Evolutionary conservation across 192 early-diverging fungal species (phyloP), one percentile per base, ranked within the genome.

Genomic region (Entophlyctis luteolus): DNA sequence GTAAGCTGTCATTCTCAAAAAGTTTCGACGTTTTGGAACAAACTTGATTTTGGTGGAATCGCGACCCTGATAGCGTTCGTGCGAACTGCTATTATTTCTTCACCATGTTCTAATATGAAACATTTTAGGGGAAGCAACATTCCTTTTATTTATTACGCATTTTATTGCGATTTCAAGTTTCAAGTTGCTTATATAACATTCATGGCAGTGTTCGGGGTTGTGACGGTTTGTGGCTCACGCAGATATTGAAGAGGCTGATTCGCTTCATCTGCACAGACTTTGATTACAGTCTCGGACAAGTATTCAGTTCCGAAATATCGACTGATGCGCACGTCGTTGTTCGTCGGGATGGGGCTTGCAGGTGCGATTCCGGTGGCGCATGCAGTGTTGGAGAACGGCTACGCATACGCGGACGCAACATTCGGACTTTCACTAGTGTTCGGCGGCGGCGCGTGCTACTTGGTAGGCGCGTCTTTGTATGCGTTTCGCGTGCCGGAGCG

Each of bases 1-100:
- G 96, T 90, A 74, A 94, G 96, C 74, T 96, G 91, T 71, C 94
- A 96, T 75, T 96, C 94, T 20, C 28, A 49, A 20, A 55, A 81
- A 70, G 84, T 91, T 27, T 80, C 83, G 54, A 75, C 75, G 54
- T 72, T 72, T 2, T 94, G 90, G 89, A 98, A 93, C 80, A 85
- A 91, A 70, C 90, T 90, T 57, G 95, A 95, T 74, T 98, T 95
- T 82, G 81, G 90, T 22, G 94, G 94, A 12, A 98, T 96, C 62
- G 90, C 91, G 27, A 68, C 81, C 20, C 79, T 95, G 52, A 93
- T 93, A 47, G 83, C 88, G 73, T 87, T 71, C 71, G 81, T 75
- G 2, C 16, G 31, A 79, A 84, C 37, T 83, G 69, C 0, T 22
- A 45, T 22, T 27, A 45, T 16, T 29, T 65, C 14, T n/a, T 36